These are phyloP conservation scores for Thelonectria blattea DNA, from an alignment of 2,329 filamentous ascomycete species.

Conservation along the genomic window DNA sequence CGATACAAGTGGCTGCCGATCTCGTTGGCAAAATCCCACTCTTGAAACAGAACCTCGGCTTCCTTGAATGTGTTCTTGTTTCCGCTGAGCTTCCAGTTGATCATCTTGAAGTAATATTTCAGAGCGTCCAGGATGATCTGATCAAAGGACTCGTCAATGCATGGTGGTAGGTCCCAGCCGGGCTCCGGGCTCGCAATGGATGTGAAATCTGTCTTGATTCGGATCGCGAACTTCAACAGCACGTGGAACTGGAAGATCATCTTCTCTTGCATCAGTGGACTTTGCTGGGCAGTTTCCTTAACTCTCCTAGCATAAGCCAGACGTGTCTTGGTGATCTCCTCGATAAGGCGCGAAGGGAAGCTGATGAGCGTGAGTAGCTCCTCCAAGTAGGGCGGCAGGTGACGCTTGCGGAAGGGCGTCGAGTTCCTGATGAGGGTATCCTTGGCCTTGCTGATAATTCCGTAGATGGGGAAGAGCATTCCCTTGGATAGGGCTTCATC, in stretches of 20 bases:
- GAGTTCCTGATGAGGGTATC: slow-evolving; percentile 87
- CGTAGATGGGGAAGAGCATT: slow-evolving; percentile 83
- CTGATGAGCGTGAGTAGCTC: slow-evolving; percentile 96
- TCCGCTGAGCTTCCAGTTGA: slow-evolving; percentile 96
- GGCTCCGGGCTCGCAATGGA: slow-evolving; percentile 83
- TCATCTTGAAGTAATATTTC: slow-evolving; percentile 98
- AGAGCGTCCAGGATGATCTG: slow-evolving; percentile 88
- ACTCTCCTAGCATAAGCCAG: slow-evolving; percentile 92
- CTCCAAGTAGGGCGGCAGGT: slow-evolving; percentile 95
- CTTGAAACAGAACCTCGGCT: slow-evolving; percentile 93
- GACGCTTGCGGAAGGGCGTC: slow-evolving; percentile 81
- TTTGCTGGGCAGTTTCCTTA: slow-evolving; percentile 92
- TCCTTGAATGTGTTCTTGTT: slow-evolving; percentile 99
- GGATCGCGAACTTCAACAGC: slow-evolving; percentile 85
- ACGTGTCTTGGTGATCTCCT: slow-evolving; percentile 93
- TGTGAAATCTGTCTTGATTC: slow-evolving; percentile 89
- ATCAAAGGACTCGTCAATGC: slow-evolving; percentile 96
- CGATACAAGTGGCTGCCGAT: slow-evolving; percentile 90
- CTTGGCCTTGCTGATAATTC: slow-evolving; percentile 93
- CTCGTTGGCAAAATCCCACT: slow-evolving; percentile 97
- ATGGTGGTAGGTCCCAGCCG: slow-evolving; percentile 94
- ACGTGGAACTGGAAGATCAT: slow-evolving; percentile 98
- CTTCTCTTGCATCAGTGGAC: slow-evolving; percentile 92
- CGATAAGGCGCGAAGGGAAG: slow-evolving; percentile 92
- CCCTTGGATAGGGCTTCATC: slow-evolving; percentile 67